Evolutionary conservation across 768 basidiomycete genomes (phyloP), one percentile per base, ranked within the genome.

Genomic region (Lentinus tigrinus): DNA sequence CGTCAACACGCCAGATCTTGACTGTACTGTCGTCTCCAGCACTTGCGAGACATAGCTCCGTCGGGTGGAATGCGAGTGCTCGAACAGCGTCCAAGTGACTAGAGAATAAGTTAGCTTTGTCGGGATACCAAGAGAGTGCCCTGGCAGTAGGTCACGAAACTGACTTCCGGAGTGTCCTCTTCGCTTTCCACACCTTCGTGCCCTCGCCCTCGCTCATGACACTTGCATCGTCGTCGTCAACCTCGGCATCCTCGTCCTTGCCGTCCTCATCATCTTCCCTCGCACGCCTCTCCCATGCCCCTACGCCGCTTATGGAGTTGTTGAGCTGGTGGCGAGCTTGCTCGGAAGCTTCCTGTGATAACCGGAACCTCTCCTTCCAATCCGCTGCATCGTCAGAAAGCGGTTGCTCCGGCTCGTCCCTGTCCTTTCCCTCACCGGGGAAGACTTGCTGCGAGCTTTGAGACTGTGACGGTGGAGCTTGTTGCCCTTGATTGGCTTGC

Each of bases 11-110:
- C 97, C 97, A 99, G 52, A 98, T 83, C 73, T 99, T 99, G 54
- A 98, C 87, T 7, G 93, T 95, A 70, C 85, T 91, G 69, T 99
- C 97, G 69, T 98, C 96, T 27, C 95, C 93, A 23, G 89, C 97
- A 46, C 90, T 93, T n/a, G 91, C 95, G 53, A 98, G 75, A 66
- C 88, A 88, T 43, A 93, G 74, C 63, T 93, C 91, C 36, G 78
- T 88, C 1, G 91, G 91, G 68, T 94, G 92, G 81, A 97, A 96
- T 0, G 91, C 87, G 23, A 98, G 77, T 7, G 92, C 88, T 52
- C 95, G 86, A 39, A 97, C 94, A 14, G 93, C 87, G 72, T 98
- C 96, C 60, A 99, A 78, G 73, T 99, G 97, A 72, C 94, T 96
- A 58, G 46, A 36, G 53, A 47, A 39, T 60, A 69, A 34, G 61